Evolutionary conservation across 2,329 filamentous ascomycete genomes (phyloP).

Genomic region (Claviceps paspali): DNA sequence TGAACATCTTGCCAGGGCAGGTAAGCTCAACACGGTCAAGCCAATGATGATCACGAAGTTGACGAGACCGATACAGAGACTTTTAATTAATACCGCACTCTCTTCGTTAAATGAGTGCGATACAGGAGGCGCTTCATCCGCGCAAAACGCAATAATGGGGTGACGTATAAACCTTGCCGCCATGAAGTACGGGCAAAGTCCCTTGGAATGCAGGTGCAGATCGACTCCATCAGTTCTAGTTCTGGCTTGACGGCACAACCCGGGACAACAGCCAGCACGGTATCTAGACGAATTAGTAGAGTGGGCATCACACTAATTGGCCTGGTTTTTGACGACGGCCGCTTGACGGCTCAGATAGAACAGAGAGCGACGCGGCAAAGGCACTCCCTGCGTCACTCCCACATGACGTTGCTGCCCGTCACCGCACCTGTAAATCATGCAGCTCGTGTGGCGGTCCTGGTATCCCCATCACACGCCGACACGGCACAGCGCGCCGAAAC

Average conservation of each 20-base stretch:
- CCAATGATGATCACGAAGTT: no score
- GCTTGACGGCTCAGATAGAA: background rate
- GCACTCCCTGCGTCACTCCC: background rate
- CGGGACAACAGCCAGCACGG: background rate
- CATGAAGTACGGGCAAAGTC: background rate
- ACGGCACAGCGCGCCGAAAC: background rate
- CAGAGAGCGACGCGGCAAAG: background rate
- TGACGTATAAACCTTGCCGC: background rate
- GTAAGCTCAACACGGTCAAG: background rate
- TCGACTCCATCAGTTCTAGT: background rate
- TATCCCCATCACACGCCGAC: background rate
- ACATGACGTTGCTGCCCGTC: constrained; percentile 4
- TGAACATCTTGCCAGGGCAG: no score
- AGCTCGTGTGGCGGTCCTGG: constrained; percentile 1
- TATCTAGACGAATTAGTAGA: background rate
- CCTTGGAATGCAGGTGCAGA: background rate
- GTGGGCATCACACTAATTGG: background rate
- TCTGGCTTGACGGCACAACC: background rate
- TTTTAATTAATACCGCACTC: constrained; percentile 1
- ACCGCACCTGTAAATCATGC: constrained; percentile 1
- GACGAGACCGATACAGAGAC: constrained; percentile 1
- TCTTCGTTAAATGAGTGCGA: no score
- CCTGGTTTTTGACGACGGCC: background rate
- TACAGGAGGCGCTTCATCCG: no score
- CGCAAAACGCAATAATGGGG: background rate